A percentile compares a stretch with the other conserved stretches of the same genome.
Evolutionary conservation across 2,329 filamentous ascomycete species (phyloP).

Genomic region (Alternaria sp.): DNA sequence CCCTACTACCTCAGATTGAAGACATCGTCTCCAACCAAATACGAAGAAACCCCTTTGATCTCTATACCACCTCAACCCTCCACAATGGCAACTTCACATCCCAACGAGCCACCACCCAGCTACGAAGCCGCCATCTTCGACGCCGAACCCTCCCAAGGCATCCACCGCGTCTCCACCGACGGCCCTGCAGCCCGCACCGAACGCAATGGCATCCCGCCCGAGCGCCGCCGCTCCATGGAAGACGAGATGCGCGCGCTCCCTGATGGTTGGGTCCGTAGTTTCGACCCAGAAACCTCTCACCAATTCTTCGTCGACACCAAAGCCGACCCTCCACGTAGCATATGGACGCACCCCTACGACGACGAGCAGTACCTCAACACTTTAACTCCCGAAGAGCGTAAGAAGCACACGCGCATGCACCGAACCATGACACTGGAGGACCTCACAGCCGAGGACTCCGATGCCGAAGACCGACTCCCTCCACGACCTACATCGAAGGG

Average conservation of each 20-base stretch:
- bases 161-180: slow-evolving; percentile 41
- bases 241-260: slow-evolving; percentile 64
- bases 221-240: slow-evolving; percentile 65
- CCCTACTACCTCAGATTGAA: neutral
- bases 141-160: slow-evolving; percentile 28
- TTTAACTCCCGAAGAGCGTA: slow-evolving; percentile 58
- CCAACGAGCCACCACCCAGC: slow-evolving; percentile 41
- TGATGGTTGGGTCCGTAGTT: slow-evolving; percentile 63
- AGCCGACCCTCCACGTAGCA: slow-evolving; percentile 61
- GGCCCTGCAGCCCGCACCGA: slow-evolving; percentile 39
- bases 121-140: slow-evolving; percentile 43
- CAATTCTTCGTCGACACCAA: slow-evolving; percentile 70
- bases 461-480: slow-evolving; percentile 36
- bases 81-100: slow-evolving; percentile 31
- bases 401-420: slow-evolving; percentile 51
- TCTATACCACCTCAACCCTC: neutral
- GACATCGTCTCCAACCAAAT: neutral
- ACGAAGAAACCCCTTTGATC: neutral
- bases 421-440: slow-evolving; percentile 51
- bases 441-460: slow-evolving; percentile 53
- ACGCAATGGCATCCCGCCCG: slow-evolving; percentile 61
- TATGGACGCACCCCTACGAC: slow-evolving; percentile 69
- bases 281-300: slow-evolving; percentile 60
- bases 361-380: slow-evolving; percentile 61
- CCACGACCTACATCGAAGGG: slow-evolving; percentile 14